These are phyloP conservation scores for Bipolaris sorokiniana DNA, from an alignment of 2,329 filamentous ascomycete species.

Conservation along the genomic window DNA sequence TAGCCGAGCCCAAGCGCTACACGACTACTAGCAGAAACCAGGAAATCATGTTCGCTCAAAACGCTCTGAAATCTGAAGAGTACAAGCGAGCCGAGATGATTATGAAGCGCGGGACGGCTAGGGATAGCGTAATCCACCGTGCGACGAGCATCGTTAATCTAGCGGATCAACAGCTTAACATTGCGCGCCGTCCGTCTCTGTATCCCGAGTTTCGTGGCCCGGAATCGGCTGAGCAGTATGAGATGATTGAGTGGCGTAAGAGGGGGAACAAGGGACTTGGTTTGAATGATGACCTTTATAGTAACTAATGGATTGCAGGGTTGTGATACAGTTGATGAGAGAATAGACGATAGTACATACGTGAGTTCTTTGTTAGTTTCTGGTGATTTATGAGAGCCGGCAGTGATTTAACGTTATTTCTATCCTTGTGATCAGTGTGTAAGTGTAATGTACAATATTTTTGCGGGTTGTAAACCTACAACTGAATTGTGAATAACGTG, in stretches of 20 bases:
- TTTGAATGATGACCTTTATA: background rate
- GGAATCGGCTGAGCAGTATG: background rate
- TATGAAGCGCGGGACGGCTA: constrained; percentile 2
- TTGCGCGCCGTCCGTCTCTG: constrained; percentile 3
- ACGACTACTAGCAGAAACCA: background rate
- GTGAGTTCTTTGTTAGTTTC: background rate
- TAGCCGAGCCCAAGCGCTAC: background rate
- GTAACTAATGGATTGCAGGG: background rate
- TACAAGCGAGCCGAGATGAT: constrained; percentile 9
- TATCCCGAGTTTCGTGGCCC: background rate
- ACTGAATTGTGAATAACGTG: no score
- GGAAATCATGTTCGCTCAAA: background rate
- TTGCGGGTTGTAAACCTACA: no score
- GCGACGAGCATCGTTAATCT: constrained; percentile 6
- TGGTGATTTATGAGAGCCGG: no score
- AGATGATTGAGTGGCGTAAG: constrained; percentile 7
- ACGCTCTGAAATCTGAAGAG: background rate
- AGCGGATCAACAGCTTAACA: constrained; percentile 2
- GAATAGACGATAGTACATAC: background rate
- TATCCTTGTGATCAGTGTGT: no score
- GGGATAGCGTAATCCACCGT: background rate
- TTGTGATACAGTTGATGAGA: background rate
- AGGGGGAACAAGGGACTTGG: background rate
- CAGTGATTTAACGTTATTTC: no score
- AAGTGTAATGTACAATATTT: no score